phyloP scores from a whole-genome alignment of 345 rosid genomes.

The Excoecaria agallocha region DNA sequence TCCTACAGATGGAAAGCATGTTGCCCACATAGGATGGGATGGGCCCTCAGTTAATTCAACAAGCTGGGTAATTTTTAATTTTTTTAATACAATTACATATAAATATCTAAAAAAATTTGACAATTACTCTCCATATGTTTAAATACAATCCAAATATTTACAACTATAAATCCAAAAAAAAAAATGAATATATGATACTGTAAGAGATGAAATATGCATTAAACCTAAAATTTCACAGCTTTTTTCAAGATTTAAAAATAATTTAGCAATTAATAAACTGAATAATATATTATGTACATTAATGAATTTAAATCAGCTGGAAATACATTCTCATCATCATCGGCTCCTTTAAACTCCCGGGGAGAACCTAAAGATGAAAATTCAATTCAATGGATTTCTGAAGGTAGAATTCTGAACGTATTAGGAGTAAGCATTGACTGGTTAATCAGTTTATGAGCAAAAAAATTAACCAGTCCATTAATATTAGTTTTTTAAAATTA shows the following conservation, averaged over 20 bases:
- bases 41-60: slow-evolving; percentile 26
- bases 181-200: too few relatives aligned
- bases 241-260: not conserved
- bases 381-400: slow-evolving; percentile 40
- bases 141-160: too few relatives aligned
- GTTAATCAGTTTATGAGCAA: too few relatives aligned
- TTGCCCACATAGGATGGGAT: slow-evolving; percentile 93
- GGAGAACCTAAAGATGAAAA: slow-evolving; percentile 37
- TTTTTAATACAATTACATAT: not conserved
- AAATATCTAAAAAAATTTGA: not conserved
- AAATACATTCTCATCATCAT: slow-evolving; percentile 17
- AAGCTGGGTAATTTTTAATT: slow-evolving; percentile 21
- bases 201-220: too few relatives aligned
- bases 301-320: slow-evolving; percentile 46
- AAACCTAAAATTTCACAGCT: too few relatives aligned
- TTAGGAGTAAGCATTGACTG: too few relatives aligned
- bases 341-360: slow-evolving; percentile 28
- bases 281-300: slow-evolving; percentile 50
- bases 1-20: slow-evolving; percentile 94
- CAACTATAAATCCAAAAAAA: too few relatives aligned
- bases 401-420: too few relatives aligned
- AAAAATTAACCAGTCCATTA: too few relatives aligned
- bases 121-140: too few relatives aligned
- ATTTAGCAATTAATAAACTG: not conserved
- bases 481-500: too few relatives aligned